Evolutionary conservation across 495 filamentous ascomycete species (phyloP).

Genomic region (Glutinoglossum americanum): DNA sequence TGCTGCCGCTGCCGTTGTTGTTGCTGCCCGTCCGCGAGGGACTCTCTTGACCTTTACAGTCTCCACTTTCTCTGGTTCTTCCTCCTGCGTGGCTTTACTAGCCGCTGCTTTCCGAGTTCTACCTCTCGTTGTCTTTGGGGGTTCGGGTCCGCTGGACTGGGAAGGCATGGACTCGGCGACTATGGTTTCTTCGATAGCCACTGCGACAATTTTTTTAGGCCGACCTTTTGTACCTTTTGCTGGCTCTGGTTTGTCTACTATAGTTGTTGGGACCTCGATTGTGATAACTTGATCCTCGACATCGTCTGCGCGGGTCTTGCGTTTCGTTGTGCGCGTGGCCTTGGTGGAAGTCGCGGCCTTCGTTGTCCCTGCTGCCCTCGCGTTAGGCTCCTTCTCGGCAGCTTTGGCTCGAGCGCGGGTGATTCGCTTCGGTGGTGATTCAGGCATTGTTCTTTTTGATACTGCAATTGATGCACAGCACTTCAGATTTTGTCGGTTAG

Average conservation of each 20-base stretch:
- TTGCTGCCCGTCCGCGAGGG: neutral
- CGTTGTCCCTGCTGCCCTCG: neutral
- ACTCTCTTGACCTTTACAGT: neutral
- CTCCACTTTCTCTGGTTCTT: neutral
- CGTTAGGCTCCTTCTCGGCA: neutral
- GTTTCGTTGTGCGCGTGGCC: constrained; percentile 1
- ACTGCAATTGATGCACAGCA: neutral
- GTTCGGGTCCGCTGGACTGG: neutral
- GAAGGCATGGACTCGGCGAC: neutral
- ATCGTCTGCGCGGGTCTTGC: constrained; percentile 6
- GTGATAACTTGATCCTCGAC: constrained; percentile 1
- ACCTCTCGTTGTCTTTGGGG: constrained; percentile 5
- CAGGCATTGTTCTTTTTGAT: neutral
- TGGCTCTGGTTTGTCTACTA: neutral
- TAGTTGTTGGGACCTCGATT: neutral
- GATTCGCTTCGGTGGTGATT: constrained; percentile 6
- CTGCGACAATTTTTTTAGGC: neutral
- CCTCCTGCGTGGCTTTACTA: neutral
- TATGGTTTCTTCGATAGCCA: neutral
- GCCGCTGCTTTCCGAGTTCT: constrained; percentile 3
- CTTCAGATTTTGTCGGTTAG: neutral
- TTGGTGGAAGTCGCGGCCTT: neutral
- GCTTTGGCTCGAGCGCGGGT: constrained; percentile 7
- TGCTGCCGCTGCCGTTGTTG: neutral
- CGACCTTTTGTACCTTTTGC: neutral